Percentiles rank a stretch among this genome's conserved stretches.
These are phyloP conservation scores for Aaosphaeria arxii DNA, from an alignment of 2,329 filamentous ascomycete species.

Conservation along the genomic window DNA sequence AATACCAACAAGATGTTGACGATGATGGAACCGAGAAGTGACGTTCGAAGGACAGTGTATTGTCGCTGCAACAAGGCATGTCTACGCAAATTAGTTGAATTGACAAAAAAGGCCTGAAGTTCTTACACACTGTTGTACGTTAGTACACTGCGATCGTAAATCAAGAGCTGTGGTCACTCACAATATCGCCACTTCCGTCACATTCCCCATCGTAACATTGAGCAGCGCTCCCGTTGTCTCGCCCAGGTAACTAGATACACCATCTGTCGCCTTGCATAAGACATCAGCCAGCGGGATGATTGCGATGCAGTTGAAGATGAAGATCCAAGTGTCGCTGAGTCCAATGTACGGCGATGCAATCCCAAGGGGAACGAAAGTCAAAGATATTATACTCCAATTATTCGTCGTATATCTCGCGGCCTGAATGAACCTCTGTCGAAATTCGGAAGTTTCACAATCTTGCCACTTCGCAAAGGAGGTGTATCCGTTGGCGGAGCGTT, in stretches of 20 bases:
- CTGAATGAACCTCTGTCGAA: not conserved
- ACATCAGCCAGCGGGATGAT: slow-evolving; percentile 11
- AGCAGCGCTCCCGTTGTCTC: slow-evolving; percentile 39
- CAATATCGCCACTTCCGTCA: slow-evolving; percentile 81
- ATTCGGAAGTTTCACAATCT: not conserved
- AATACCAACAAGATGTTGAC: slow-evolving; percentile 81
- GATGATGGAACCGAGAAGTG: slow-evolving; percentile 79
- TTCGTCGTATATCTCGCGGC: not conserved
- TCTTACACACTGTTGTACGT: not conserved
- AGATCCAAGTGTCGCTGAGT: slow-evolving; percentile 59
- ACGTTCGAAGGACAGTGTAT: slow-evolving; percentile 83
- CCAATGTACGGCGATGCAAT: not conserved
- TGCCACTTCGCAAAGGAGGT: not conserved
- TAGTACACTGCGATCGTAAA: not conserved
- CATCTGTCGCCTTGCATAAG: slow-evolving; percentile 46
- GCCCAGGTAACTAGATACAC: slow-evolving; percentile 82
- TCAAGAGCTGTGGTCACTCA: slow-evolving; percentile 34
- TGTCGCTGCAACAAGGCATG: slow-evolving; percentile 43
- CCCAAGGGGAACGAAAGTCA: not conserved
- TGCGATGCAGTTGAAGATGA: slow-evolving; percentile 13
- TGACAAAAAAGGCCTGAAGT: not conserved
- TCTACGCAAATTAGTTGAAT: not conserved
- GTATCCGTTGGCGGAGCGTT: not conserved
- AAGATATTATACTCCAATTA: not conserved
- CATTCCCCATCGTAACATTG: slow-evolving; percentile 66